Base-by-base conservation (phyloP, 495 filamentous ascomycete species). In the Umbilicaria muhlenbergii region DNA sequence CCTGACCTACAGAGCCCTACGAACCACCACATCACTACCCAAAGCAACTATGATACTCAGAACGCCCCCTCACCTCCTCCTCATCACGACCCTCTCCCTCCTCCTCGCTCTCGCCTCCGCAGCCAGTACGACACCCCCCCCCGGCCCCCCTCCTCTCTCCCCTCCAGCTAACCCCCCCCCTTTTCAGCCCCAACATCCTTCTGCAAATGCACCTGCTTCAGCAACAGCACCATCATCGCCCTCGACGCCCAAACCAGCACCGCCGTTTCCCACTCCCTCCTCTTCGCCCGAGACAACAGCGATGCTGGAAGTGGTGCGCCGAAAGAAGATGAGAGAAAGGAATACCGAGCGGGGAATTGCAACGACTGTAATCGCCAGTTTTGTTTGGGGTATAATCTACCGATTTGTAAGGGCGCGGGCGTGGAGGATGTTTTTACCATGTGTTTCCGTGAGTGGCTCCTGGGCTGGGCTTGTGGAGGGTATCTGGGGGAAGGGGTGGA, bases 141-240 rank as follows among this genome's bases (percentile, higher is more conserved):
- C 18, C 14, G 24, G 0, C 33, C n/a, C 1, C 13, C 3, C 15
- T 21, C 3, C 7, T 14, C 28, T 19, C 11, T 5, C 2, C 15
- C 32, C 12, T 12, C 12, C 24, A 10, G 24, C 6, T 28, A 6
- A 42, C 17, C 11, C 19, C 17, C 11, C 19, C 32, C 18, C 0
- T 11, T 34, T 10, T 17, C 40, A 51, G 51, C 59, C 11, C 66
- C 85, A 14, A 82, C 82, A 17, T 83, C 85, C 32, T 96, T 94
- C 67, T 98, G 91, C 77, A 98, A 95, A 80, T 98, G 91, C 63
- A 93, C 82, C 44, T 96, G 91, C 66, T 81, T 82, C 67, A 74
- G 75, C 42, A 93, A 95, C 65, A 84, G 77, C 67, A 93, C 83
- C 44, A 86, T 96, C 48, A 94, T 98, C 56, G 63, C 73, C 12